Evolutionary conservation across 202 grass and related monocot genomes (phyloP).

Genomic region (Carex sylvatica): DNA sequence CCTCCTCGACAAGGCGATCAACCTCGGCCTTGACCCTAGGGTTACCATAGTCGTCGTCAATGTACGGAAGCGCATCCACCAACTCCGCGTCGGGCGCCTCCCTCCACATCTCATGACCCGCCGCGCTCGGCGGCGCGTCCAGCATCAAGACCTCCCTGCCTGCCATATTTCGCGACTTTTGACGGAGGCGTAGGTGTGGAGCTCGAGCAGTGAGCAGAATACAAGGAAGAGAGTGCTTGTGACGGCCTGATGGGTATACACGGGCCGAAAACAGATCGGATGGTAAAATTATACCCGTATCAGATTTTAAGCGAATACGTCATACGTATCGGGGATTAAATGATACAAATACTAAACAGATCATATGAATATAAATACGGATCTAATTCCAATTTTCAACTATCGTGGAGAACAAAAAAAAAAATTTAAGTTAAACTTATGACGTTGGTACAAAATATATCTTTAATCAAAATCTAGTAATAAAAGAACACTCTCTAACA

Average conservation of each 20-base stretch:
- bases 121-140: slow-evolving; percentile 58
- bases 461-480: no score
- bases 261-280: not conserved
- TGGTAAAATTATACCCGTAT: no score
- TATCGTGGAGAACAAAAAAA: no score
- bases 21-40: slow-evolving; percentile 76
- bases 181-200: not conserved
- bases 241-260: not conserved
- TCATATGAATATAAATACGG: no score
- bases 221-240: not conserved
- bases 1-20: slow-evolving; percentile 75
- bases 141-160: slow-evolving; percentile 81
- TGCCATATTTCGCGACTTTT: slow-evolving; percentile 39
- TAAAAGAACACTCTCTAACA: no score
- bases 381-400: no score
- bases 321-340: no score
- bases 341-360: no score
- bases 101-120: slow-evolving; percentile 36
- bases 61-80: slow-evolving; percentile 90
- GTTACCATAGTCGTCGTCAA: slow-evolving; percentile 92
- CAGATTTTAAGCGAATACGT: no score
- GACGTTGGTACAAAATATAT: no score
- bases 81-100: slow-evolving; percentile 59
- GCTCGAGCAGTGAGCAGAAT: not conserved
- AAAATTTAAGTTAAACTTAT: no score